Conservation (phyloP, 2,329 filamentous ascomycete species). For the Shiraia sp. region DNA sequence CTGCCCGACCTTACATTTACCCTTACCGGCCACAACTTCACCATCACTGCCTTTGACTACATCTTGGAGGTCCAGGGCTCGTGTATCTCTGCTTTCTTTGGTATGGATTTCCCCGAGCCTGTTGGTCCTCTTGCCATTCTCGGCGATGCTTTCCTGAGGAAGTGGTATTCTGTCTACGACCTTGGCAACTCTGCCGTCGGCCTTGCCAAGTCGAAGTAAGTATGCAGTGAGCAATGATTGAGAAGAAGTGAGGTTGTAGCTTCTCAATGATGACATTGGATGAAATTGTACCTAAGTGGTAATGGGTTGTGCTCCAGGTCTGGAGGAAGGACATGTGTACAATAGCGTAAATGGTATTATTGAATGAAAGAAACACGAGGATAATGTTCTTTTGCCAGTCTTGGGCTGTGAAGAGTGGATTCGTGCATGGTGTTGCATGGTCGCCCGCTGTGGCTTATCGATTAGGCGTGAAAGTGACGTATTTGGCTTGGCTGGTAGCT, state of each 20-base stretch:
- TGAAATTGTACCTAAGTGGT: slow-evolving; percentile 25
- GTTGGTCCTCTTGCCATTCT: slow-evolving; percentile 92
- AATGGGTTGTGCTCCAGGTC: slow-evolving; percentile 11
- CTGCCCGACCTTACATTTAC: slow-evolving; percentile 93
- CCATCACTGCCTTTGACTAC: slow-evolving; percentile 87
- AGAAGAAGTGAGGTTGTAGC: slow-evolving; percentile 5
- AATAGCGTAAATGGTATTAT: slow-evolving; percentile 19
- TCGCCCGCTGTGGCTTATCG: not conserved
- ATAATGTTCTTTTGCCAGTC: not conserved
- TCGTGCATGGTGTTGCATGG: not conserved
- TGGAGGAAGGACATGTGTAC: slow-evolving; percentile 12
- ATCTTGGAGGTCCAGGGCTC: slow-evolving; percentile 93
- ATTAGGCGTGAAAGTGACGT: too few species aligned
- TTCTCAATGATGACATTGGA: slow-evolving; percentile 13
- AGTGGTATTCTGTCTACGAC: slow-evolving; percentile 96
- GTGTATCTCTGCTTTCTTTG: slow-evolving; percentile 97
- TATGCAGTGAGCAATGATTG: not conserved
- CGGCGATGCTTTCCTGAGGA: slow-evolving; percentile 80
- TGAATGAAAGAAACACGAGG: slow-evolving; percentile 2
- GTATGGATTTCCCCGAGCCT: slow-evolving; percentile 82
- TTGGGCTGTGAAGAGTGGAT: not conserved
- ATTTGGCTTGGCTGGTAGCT: too few species aligned
- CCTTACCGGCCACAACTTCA: slow-evolving; percentile 89
- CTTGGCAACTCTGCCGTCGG: slow-evolving; percentile 86
- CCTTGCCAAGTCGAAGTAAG: slow-evolving; percentile 79